These are phyloP conservation scores for Diaporthe citri DNA, from an alignment of 2,329 filamentous ascomycete genomes.

Conservation along the genomic window DNA sequence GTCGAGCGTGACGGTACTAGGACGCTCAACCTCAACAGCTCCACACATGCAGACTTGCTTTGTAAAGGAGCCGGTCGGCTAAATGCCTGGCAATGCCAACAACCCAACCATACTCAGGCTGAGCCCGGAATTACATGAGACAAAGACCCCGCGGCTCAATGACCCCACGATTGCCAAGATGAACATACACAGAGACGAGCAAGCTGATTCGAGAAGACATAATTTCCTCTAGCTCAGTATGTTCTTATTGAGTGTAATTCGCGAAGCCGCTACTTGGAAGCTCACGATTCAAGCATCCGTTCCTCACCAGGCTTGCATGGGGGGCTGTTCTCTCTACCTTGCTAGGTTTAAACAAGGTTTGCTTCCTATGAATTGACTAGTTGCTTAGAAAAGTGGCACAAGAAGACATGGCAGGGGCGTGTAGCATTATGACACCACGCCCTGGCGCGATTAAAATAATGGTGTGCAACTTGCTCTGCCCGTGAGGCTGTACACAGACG, in stretches of 20 bases:
- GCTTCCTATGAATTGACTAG: too few species aligned
- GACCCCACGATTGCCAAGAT: too few species aligned
- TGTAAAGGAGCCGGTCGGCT: not conserved
- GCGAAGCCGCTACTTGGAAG: not conserved
- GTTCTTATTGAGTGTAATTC: not conserved
- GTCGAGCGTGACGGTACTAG: too few species aligned
- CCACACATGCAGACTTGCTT: too few species aligned
- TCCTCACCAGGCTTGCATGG: not conserved
- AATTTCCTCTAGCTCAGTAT: too few species aligned
- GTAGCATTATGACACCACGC: not conserved
- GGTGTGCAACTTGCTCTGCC: not conserved
- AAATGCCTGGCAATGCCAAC: not conserved
- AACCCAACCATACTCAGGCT: not conserved
- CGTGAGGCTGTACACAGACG: not conserved
- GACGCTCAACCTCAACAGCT: too few species aligned
- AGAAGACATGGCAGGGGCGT: too few species aligned
- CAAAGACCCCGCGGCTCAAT: not conserved
- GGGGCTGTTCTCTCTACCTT: not conserved
- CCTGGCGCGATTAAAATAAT: not conserved
- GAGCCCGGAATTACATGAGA: not conserved
- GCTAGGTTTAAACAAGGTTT: not conserved
- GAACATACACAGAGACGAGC: too few species aligned
- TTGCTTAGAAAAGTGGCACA: too few species aligned
- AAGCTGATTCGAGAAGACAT: too few species aligned
- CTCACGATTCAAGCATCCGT: not conserved